phyloP scores from a whole-genome alignment of 2,329 filamentous ascomycete species.

The Fusarium sulawesiense region DNA sequence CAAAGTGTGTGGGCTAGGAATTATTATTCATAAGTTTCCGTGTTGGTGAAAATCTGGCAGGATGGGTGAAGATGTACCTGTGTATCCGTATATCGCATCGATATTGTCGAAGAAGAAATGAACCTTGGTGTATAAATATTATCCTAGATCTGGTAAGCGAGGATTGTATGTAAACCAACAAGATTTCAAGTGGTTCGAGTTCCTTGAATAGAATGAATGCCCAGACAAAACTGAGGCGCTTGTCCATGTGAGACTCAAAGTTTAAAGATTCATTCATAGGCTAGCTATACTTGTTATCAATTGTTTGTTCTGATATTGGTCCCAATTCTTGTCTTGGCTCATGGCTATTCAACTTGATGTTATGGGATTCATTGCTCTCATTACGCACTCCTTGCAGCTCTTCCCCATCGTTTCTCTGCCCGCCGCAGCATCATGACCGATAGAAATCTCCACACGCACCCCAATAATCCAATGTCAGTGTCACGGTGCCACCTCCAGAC shows the following conservation, averaged over 20 bases:
- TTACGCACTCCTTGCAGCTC: neutral
- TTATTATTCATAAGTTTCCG: neutral
- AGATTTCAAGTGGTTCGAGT: constrained; percentile 1
- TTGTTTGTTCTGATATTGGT: neutral
- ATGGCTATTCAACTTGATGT: neutral
- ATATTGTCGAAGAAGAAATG: neutral
- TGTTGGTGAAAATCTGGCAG: neutral
- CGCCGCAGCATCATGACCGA: constrained; percentile 26
- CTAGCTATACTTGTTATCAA: neutral
- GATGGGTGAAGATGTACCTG: neutral
- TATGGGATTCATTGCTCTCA: neutral
- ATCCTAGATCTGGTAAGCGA: neutral
- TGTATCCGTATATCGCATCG: neutral
- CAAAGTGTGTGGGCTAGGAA: neutral
- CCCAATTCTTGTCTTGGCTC: constrained; percentile 4
- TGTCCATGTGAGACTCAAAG: neutral
- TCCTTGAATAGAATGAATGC: constrained; percentile 3
- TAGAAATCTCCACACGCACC: constrained; percentile 32
- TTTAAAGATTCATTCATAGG: neutral
- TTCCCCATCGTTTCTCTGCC: neutral
- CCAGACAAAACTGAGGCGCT: constrained; percentile 4
- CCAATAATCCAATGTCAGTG: constrained; percentile 26
- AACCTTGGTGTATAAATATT: neutral
- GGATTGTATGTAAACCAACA: neutral
- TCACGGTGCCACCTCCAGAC: constrained; percentile 42